Evolutionary conservation across 2,329 filamentous ascomycete species (phyloP).

Genomic region (Hypoxylon sp.): DNA sequence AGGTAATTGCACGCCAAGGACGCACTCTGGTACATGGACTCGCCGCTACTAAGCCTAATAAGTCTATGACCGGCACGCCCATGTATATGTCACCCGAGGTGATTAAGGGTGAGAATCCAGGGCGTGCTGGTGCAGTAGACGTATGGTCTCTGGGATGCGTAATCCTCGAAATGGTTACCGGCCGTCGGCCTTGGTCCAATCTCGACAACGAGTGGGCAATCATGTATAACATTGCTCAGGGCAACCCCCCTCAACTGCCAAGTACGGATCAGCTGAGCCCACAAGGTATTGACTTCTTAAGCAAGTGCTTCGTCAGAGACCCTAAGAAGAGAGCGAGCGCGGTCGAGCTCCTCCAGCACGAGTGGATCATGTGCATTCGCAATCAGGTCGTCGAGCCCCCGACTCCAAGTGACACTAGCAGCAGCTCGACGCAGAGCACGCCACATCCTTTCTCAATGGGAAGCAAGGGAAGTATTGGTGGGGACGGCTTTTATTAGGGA

Average conservation of each 20-base stretch:
- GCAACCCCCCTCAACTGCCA: slow-evolving; percentile 91
- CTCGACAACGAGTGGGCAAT: slow-evolving; percentile 99
- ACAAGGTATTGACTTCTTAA: slow-evolving; percentile 88
- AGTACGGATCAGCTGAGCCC: slow-evolving; percentile 85
- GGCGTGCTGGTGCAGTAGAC: slow-evolving; percentile 89
- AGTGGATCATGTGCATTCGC: slow-evolving; percentile 83
- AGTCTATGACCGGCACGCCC: slow-evolving; percentile 96
- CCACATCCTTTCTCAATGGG: slow-evolving; percentile 54
- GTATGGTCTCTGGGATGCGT: slow-evolving; percentile 98
- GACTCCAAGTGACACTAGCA: slow-evolving; percentile 72
- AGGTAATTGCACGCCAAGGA: slow-evolving; percentile 94
- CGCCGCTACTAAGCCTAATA: slow-evolving; percentile 76
- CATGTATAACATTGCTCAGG: slow-evolving; percentile 99
- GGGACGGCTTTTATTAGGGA: slow-evolving; percentile 57
- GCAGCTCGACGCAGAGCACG: slow-evolving; percentile 59
- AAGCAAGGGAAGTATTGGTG: slow-evolving; percentile 49
- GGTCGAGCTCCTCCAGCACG: slow-evolving; percentile 91
- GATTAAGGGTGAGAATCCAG: slow-evolving; percentile 88
- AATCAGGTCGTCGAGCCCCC: slow-evolving; percentile 75
- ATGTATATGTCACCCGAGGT: slow-evolving; percentile 99
- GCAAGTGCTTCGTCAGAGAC: slow-evolving; percentile 88
- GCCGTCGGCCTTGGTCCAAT: slow-evolving; percentile 91
- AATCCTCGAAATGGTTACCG: slow-evolving; percentile 97
- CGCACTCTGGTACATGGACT: slow-evolving; percentile 82
- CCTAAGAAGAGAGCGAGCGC: slow-evolving; percentile 84